phyloP scores from a whole-genome alignment of 2,329 filamentous ascomycete species.

The Shiraia bambusicola region DNA sequence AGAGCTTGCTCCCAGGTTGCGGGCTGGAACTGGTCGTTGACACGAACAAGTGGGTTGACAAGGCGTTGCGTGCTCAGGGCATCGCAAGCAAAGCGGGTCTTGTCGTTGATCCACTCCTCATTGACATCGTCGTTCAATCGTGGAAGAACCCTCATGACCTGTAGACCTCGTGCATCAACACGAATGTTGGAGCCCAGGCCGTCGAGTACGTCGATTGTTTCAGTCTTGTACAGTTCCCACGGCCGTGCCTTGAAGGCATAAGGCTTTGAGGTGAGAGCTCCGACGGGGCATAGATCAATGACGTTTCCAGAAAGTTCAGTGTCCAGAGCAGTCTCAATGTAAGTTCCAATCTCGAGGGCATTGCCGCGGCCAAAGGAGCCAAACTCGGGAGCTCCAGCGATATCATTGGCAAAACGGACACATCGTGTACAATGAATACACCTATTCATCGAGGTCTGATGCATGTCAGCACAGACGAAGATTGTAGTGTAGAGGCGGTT shows the following conservation, averaged over 20 bases:
- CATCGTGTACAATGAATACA: constrained; percentile 99
- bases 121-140: constrained; percentile 97
- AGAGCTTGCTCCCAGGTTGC: constrained; percentile 95
- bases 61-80: constrained; percentile 94
- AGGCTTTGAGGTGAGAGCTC: constrained; percentile 93
- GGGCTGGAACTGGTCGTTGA: constrained; percentile 87
- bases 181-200: constrained; percentile 92
- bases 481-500: not conserved
- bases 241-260: constrained; percentile 96
- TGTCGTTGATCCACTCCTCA: constrained; percentile 99
- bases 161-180: constrained; percentile 86
- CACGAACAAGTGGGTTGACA: constrained; percentile 86
- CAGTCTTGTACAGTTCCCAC: constrained; percentile 95
- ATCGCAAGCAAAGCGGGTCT: constrained; percentile 93
- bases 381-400: constrained; percentile 92
- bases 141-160: constrained; percentile 93
- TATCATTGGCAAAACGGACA: constrained; percentile 95
- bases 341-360: constrained; percentile 96
- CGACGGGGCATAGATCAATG: constrained; percentile 96
- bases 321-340: constrained; percentile 90
- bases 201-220: constrained; percentile 93
- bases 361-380: constrained; percentile 94
- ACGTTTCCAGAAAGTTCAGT: constrained; percentile 96
- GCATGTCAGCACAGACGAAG: constrained; percentile 25
- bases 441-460: constrained; percentile 92